Conservation (phyloP, 2,329 filamentous ascomycete species). For the Exophiala xenobiotica region DNA sequence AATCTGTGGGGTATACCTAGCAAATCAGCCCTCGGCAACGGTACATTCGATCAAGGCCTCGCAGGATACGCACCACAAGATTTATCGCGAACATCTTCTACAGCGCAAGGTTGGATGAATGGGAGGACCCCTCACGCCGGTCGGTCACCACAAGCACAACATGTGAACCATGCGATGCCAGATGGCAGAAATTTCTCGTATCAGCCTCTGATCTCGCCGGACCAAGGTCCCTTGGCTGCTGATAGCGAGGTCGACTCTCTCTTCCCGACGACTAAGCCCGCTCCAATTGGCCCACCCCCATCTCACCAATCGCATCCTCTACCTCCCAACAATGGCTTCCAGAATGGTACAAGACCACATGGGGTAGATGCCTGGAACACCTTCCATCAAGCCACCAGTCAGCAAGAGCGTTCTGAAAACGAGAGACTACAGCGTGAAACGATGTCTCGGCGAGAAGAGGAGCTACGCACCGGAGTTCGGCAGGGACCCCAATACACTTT, state of each 20-base stretch:
- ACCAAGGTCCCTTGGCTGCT: conserved; percentile 37
- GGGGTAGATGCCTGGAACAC: conserved; percentile 44
- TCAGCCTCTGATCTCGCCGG: conserved; percentile 37
- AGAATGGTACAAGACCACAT: conserved; percentile 34
- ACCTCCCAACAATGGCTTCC: conserved; percentile 18
- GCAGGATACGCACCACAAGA: conserved; percentile 50
- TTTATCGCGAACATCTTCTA: conserved; percentile 43
- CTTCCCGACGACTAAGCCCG: conserved; percentile 43
- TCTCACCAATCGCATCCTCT: conserved; percentile 33
- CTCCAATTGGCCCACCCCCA: conserved; percentile 48
- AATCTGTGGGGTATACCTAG: conserved; percentile 62
- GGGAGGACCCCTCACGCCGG: conserved; percentile 29
- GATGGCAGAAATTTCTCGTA: conserved; percentile 35
- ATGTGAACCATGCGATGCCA: conserved; percentile 32
- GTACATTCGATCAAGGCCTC: conserved; percentile 59
- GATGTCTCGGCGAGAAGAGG: conserved; percentile 40
- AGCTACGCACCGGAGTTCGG: conserved; percentile 34
- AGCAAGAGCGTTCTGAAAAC: conserved; percentile 43
- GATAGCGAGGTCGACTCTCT: conserved; percentile 39
- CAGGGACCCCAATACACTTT: conserved; percentile 39
- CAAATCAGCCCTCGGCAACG: conserved; percentile 62
- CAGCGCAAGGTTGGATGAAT: conserved; percentile 37
- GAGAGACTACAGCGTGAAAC: conserved; percentile 43
- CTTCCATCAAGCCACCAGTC: conserved; percentile 42
- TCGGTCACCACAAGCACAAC: conserved; percentile 29